Evolutionary conservation across 768 basidiomycete genomes (phyloP).

Genomic region (Mycena metata): DNA sequence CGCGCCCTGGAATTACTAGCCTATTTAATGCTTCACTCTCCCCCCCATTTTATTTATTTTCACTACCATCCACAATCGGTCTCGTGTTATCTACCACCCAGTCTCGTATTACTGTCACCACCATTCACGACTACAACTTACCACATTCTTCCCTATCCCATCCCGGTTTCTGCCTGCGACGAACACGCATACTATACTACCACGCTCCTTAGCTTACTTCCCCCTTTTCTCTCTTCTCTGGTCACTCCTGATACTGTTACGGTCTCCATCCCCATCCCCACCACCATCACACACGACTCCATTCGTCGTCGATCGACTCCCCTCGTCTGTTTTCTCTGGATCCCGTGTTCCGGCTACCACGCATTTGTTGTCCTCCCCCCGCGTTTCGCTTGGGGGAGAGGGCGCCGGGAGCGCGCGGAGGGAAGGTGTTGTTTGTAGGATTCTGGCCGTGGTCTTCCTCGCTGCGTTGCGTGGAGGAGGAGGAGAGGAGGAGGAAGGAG

Average conservation of each 20-base stretch:
- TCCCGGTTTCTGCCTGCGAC: too few relatives aligned
- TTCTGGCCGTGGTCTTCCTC: too few relatives aligned
- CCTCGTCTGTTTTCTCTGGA: constrained; percentile 1
- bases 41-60: too few relatives aligned
- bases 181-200: too few relatives aligned
- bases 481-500: too few relatives aligned
- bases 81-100: too few relatives aligned
- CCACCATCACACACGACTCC: neutral
- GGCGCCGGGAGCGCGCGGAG: constrained; percentile 11
- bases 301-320: neutral
- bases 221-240: neutral
- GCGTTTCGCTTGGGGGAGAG: constrained; percentile 14
- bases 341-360: constrained; percentile 9
- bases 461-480: too few relatives aligned
- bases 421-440: neutral
- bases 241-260: neutral
- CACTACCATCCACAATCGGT: too few relatives aligned
- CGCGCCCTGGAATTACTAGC: constrained; percentile 14
- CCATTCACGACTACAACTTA: neutral
- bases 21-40: neutral
- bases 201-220: constrained; percentile 2
- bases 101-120: constrained; percentile 6
- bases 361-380: constrained; percentile 32
- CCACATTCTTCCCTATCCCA: too few relatives aligned
- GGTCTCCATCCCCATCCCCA: neutral